phyloP scores from a whole-genome alignment of 768 basidiomycete genomes.

The Lactarius sp. region DNA sequence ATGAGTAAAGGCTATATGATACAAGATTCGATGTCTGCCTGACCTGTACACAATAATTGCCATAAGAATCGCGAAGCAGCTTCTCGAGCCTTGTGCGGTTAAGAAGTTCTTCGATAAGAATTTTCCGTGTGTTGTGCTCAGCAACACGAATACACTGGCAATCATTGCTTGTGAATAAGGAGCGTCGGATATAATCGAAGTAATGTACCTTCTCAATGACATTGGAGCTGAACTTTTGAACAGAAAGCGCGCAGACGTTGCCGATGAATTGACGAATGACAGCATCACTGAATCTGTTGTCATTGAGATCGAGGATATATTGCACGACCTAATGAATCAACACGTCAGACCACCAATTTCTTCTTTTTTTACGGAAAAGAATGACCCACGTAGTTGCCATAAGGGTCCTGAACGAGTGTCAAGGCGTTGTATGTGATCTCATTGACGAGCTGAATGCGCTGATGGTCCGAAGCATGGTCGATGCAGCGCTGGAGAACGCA shows the following conservation, averaged over 20 bases:
- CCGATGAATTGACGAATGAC: slow-evolving; percentile 97
- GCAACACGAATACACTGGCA: slow-evolving; percentile 80
- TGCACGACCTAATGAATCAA: slow-evolving; percentile 67
- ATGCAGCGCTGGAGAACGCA: slow-evolving; percentile 98
- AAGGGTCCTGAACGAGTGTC: slow-evolving; percentile 96
- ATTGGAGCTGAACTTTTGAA: slow-evolving; percentile 99
- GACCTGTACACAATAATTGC: slow-evolving; percentile 92
- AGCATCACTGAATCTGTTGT: slow-evolving; percentile 95
- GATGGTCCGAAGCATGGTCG: slow-evolving; percentile 94
- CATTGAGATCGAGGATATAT: slow-evolving; percentile 97
- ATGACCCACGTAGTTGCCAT: slow-evolving; percentile 76
- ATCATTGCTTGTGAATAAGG: slow-evolving; percentile 1
- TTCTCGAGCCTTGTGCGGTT: slow-evolving; percentile 95
- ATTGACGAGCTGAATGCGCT: slow-evolving; percentile 92
- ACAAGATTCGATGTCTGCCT: slow-evolving; percentile 25
- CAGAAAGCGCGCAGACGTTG: slow-evolving; percentile 95
- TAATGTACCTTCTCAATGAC: slow-evolving; percentile 86
- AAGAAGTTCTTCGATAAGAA: slow-evolving; percentile 90
- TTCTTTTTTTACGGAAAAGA: background rate
- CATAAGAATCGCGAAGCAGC: slow-evolving; percentile 91
- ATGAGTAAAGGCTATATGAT: slow-evolving; percentile 4
- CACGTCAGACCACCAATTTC: background rate
- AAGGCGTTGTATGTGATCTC: slow-evolving; percentile 99
- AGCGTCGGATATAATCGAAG: background rate
- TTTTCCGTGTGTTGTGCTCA: slow-evolving; percentile 89